Base-by-base conservation (phyloP, 2,329 filamentous ascomycete genomes). In the Talaromyces sp. region DNA sequence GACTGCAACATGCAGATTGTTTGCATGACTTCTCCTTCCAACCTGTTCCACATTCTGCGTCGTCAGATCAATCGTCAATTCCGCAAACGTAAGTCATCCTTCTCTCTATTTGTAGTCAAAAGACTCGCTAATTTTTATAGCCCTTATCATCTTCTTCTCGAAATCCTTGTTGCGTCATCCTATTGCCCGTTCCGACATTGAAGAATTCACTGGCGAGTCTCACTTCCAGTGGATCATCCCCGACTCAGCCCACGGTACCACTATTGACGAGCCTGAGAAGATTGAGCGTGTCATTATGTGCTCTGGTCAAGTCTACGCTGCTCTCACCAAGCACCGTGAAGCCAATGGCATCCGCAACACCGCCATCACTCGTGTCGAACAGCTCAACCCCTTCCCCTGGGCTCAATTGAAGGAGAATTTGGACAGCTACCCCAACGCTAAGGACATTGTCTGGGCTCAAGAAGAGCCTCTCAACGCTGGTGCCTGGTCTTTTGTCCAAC, bases 1-100 rank as follows among this genome's bases (percentile, higher is more conserved):
- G 95, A 99, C 82, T 97, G 93, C 86, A 99, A 99, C 84, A 96
- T 99, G 89, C 95, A 99, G 83, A 90, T 99, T 77, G 93, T 89
- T 64, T 97, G 95, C 85, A 93, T 96, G 88, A 99, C 95, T n/a
- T 91, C 90, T 56, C 95, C 95, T 33, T 87, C 94, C 70, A 99
- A 99, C 81, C 80, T 96, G 77, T 99, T 99, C 89, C 95, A 99
- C 81, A 89, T 95, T 71, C 87, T 99, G 69, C 91, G 95, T 78
- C 89, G 95, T 80, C 95, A 99, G 83, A 97, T 99, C 89, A 93
- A 98, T 86, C 89, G 95, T 75, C 94, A 99, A 78, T 99, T 99
- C 90, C 89, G 95, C 82, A 99, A 99, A 85, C 95, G 92, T 95
- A 85, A 88, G 91, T 85, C 49, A 37, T 61, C 13, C 19, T 31